Evolutionary conservation across 768 basidiomycete species (phyloP).

Genomic region (Rhizopogon rudus): DNA sequence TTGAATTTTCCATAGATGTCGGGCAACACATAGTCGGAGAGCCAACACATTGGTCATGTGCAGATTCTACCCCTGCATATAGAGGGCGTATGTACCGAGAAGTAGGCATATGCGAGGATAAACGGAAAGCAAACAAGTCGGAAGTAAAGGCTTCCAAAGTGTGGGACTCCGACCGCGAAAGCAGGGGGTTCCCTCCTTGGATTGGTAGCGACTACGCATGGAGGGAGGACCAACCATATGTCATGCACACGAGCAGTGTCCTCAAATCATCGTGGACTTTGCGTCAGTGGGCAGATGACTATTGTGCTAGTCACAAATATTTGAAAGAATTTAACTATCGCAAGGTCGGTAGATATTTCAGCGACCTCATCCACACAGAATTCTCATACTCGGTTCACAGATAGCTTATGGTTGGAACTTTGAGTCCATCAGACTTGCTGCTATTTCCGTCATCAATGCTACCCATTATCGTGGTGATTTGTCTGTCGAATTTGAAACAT

Average conservation of each 20-base stretch:
- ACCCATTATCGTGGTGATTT: conserved; percentile 33
- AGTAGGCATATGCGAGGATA: conserved; percentile 34
- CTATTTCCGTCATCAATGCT: conserved; percentile 32
- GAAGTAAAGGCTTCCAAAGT: conserved; percentile 40
- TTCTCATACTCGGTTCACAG: conserved; percentile 28
- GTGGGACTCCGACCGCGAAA: conserved; percentile 40
- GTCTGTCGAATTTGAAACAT: conserved; percentile 44
- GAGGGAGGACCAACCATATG: conserved; percentile 23
- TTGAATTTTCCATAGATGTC: conserved; percentile 63
- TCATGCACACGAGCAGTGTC: conserved; percentile 17
- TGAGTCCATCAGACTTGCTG: conserved; percentile 33
- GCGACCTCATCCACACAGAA: not conserved
- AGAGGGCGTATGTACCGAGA: conserved; percentile 60
- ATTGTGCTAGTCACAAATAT: conserved; percentile 62
- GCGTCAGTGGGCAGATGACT: conserved; percentile 80
- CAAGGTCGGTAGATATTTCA: conserved; percentile 39
- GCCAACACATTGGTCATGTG: conserved; percentile 53
- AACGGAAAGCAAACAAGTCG: conserved; percentile 35
- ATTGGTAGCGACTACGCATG: conserved; percentile 28
- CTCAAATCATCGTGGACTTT: conserved; percentile 57
- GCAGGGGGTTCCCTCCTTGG: conserved; percentile 53
- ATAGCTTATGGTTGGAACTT: conserved; percentile 59
- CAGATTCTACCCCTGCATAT: conserved; percentile 60
- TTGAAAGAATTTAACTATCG: conserved; percentile 77
- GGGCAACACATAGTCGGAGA: conserved; percentile 34